Conservation (phyloP, 495 filamentous ascomycete genomes). For the Acidomyces sp. region DNA sequence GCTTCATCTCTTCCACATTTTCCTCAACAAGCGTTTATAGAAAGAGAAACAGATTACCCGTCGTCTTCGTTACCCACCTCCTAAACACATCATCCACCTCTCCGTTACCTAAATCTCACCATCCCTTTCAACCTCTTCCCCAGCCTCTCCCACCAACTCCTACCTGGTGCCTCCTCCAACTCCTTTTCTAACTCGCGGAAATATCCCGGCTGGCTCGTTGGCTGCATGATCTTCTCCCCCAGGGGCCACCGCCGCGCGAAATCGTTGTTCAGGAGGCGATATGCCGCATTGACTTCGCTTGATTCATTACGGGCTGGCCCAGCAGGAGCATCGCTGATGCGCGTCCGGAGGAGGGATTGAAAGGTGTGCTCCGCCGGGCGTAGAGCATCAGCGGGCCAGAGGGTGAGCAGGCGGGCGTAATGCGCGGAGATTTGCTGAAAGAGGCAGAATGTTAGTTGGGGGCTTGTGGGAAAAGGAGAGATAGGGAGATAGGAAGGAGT, state of each 20-base stretch:
- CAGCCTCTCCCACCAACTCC: constrained; percentile 22
- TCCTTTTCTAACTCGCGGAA: constrained; percentile 58
- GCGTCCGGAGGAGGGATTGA: constrained; percentile 51
- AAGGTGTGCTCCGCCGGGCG: constrained; percentile 61
- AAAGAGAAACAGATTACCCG: too few relatives aligned
- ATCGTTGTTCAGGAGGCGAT: constrained; percentile 59
- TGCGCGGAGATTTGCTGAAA: constrained; percentile 31
- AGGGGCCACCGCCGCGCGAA: constrained; percentile 60
- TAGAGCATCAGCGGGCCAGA: constrained; percentile 67
- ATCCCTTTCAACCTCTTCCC: constrained; percentile 23
- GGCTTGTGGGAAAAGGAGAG: too few relatives aligned
- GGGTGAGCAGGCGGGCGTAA: constrained; percentile 53
- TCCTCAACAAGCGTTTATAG: too few relatives aligned
- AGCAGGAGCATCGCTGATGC: constrained; percentile 35
- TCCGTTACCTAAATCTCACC: constrained; percentile 22
- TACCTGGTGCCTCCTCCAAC: constrained; percentile 26
- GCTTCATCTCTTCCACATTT: too few relatives aligned
- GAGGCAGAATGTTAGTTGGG: background rate
- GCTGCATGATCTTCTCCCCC: constrained; percentile 45
- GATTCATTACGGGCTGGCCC: constrained; percentile 28
- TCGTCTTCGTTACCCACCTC: too few relatives aligned
- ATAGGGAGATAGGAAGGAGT: constrained; percentile 5
- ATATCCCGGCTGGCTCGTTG: constrained; percentile 61
- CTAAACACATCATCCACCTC: too few relatives aligned
- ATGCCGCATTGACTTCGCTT: constrained; percentile 58